Conservation (phyloP, 208 protist species). For the Leishmania martiniquensis region DNA sequence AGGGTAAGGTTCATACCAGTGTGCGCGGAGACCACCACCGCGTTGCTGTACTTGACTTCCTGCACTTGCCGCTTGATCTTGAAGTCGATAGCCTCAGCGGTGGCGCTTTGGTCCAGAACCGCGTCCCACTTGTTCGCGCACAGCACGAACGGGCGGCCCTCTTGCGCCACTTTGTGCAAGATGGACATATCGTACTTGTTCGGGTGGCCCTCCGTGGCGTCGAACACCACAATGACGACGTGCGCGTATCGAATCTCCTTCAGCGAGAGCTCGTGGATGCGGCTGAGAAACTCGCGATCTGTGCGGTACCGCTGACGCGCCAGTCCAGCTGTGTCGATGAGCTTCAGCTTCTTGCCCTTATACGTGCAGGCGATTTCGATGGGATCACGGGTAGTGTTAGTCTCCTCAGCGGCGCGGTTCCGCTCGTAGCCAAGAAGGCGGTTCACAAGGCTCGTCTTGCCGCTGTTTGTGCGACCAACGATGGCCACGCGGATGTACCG, state of each 20-base stretch:
- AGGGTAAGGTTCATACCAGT: slow-evolving; percentile 89
- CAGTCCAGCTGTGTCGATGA: slow-evolving; percentile 92
- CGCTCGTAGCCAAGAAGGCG: slow-evolving; percentile 92
- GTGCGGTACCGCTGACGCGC: slow-evolving; percentile 72
- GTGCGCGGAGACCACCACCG: slow-evolving; percentile 89
- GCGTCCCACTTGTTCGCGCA: slow-evolving; percentile 95
- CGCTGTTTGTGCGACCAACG: slow-evolving; percentile 93
- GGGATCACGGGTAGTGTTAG: slow-evolving; percentile 92
- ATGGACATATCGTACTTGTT: slow-evolving; percentile 94
- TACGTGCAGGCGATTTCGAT: slow-evolving; percentile 91
- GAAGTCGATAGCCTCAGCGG: slow-evolving; percentile 92
- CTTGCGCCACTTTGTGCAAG: slow-evolving; percentile 79
- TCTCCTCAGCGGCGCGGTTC: slow-evolving; percentile 75
- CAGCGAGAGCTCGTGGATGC: slow-evolving; percentile 76
- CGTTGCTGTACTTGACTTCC: slow-evolving; percentile 91
- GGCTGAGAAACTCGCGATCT: slow-evolving; percentile 83
- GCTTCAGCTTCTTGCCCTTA: slow-evolving; percentile 84
- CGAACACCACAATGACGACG: slow-evolving; percentile 90
- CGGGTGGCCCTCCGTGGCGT: slow-evolving; percentile 91
- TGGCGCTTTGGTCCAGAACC: slow-evolving; percentile 86
- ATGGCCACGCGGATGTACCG: slow-evolving; percentile 91
- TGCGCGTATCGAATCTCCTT: slow-evolving; percentile 88
- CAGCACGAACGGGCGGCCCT: slow-evolving; percentile 89
- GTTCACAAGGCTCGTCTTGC: slow-evolving; percentile 95
- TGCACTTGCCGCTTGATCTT: slow-evolving; percentile 92